A percentile compares a stretch with the other conserved stretches of the same genome.
phyloP scores from a whole-genome alignment of 306 rosid species.

The Spatholobus suberectus region DNA sequence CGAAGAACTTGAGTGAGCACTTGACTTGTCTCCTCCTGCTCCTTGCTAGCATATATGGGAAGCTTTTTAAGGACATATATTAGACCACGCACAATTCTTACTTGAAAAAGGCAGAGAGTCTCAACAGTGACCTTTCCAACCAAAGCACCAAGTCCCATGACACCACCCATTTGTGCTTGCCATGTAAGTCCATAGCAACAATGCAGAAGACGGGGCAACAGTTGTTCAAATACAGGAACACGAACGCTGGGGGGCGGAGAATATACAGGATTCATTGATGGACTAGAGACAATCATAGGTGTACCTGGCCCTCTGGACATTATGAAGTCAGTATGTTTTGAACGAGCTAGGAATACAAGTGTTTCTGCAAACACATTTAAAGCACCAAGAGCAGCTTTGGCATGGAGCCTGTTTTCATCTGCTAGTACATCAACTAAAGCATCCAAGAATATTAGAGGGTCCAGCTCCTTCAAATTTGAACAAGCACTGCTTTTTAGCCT shows the following conservation, averaged over 20 bases:
- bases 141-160: conserved; percentile 97
- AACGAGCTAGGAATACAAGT: conserved; percentile 90
- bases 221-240: conserved; percentile 92
- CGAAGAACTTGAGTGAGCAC: conserved; percentile 99
- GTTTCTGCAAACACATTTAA: conserved; percentile 91
- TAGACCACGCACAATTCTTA: conserved; percentile 89
- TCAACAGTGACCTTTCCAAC: conserved; percentile 99
- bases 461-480: conserved; percentile 94
- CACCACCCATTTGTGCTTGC: conserved; percentile 99
- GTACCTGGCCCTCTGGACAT: conserved; percentile 96
- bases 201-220: conserved; percentile 94
- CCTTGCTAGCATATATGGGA: conserved; percentile 93
- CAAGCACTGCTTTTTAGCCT: conserved; percentile 65
- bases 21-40: conserved; percentile 99
- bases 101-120: conserved; percentile 86
- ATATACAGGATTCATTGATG: conserved; percentile 95
- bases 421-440: conserved; percentile 98
- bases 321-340: conserved; percentile 87
- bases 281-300: conserved; percentile 98
- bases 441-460: conserved; percentile 93
- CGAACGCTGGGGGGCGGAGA: conserved; percentile 99
- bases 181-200: conserved; percentile 97
- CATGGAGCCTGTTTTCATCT: conserved; percentile 92
- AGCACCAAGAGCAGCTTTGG: conserved; percentile 92
- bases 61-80: conserved; percentile 94